Evolutionary conservation across 2,329 filamentous ascomycete genomes (phyloP).

Genomic region (Penicillium sp.): DNA sequence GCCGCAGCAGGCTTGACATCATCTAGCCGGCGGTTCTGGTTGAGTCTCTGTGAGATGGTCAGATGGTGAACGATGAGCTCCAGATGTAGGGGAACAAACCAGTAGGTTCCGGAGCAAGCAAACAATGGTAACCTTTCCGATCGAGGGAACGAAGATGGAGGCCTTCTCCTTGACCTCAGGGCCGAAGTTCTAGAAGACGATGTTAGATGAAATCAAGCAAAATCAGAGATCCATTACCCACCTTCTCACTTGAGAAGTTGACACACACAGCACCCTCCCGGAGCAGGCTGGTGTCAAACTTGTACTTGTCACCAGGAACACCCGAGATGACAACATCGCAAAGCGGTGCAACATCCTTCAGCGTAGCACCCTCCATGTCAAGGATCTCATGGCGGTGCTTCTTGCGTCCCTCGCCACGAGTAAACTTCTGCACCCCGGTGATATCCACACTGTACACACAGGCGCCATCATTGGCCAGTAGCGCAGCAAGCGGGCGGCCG

Average conservation of each 20-base stretch:
- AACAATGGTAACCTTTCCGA: slow-evolving; percentile 96
- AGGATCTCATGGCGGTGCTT: slow-evolving; percentile 80
- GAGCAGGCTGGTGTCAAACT: slow-evolving; percentile 77
- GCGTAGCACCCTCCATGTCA: slow-evolving; percentile 71
- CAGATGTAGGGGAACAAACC: slow-evolving; percentile 49
- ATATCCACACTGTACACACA: slow-evolving; percentile 93
- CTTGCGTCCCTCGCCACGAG: slow-evolving; percentile 78
- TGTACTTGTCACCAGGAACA: slow-evolving; percentile 81
- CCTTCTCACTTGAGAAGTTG: slow-evolving; percentile 91
- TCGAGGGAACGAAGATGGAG: slow-evolving; percentile 92
- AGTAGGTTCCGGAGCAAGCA: slow-evolving; percentile 83
- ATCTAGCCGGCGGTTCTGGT: slow-evolving; percentile 40
- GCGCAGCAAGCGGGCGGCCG: slow-evolving; percentile 80
- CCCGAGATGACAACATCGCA: slow-evolving; percentile 95
- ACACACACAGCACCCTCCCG: slow-evolving; percentile 94
- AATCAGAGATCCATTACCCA: slow-evolving; percentile 26
- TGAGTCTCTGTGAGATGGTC: slow-evolving; percentile 33
- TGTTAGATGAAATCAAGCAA: not conserved
- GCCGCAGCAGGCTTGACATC: slow-evolving; percentile 40
- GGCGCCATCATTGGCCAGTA: slow-evolving; percentile 93
- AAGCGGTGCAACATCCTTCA: slow-evolving; percentile 75
- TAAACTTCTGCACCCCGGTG: slow-evolving; percentile 86
- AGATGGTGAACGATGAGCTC: slow-evolving; percentile 5
- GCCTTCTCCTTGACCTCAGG: slow-evolving; percentile 90
- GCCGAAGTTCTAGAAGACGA: slow-evolving; percentile 65